phyloP scores from a whole-genome alignment of 2,329 filamentous ascomycete genomes.

The Phaeoacremonium minimum region DNA sequence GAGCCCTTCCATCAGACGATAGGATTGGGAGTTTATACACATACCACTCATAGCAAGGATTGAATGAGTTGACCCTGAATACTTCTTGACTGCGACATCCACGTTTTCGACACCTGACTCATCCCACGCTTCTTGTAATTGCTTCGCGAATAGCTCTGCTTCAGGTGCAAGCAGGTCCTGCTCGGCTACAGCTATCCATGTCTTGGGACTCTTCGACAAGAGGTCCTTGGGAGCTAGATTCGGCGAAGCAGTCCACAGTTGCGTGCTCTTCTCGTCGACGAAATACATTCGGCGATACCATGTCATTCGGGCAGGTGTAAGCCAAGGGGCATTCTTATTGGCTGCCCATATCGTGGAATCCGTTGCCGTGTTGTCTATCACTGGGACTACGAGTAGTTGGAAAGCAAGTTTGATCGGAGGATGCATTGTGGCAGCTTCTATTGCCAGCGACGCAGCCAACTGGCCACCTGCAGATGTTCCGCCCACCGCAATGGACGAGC shows the following conservation, averaged over 20 bases:
- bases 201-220: background rate
- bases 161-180: background rate
- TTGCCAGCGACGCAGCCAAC: too few relatives aligned
- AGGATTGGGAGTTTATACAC: too few relatives aligned
- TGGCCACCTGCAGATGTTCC: constrained; percentile 26
- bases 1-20: too few relatives aligned
- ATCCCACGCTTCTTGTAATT: too few relatives aligned
- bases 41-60: too few relatives aligned
- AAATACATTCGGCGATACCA: constrained; percentile 8
- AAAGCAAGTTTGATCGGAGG: constrained; percentile 2
- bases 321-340: constrained; percentile 5
- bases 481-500: constrained; percentile 19
- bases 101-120: too few relatives aligned
- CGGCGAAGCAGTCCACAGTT: background rate
- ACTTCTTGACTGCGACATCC: too few relatives aligned
- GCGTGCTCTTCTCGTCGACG: too few relatives aligned
- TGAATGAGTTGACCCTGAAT: too few relatives aligned
- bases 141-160: too few relatives aligned
- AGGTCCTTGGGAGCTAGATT: background rate
- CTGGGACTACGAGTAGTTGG: constrained; percentile 5
- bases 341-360: constrained; percentile 1
- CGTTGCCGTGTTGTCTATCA: constrained; percentile 8
- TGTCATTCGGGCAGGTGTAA: constrained; percentile 7
- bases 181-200: background rate
- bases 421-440: too few relatives aligned